These are phyloP conservation scores for Pseudocercospora macadamiae DNA, from an alignment of 2,329 filamentous ascomycete species.

Conservation along the genomic window DNA sequence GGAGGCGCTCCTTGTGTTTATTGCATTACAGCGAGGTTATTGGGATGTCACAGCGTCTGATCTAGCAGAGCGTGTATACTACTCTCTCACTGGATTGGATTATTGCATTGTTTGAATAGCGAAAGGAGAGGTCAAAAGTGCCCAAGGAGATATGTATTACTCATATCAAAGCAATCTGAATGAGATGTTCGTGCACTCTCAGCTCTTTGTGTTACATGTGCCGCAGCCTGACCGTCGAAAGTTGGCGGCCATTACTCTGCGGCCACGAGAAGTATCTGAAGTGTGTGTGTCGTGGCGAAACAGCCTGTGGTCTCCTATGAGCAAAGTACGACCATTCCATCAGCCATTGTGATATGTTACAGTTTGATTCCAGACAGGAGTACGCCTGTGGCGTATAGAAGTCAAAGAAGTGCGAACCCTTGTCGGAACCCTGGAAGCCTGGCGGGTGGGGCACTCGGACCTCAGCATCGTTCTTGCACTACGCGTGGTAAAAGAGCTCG, in stretches of 20 bases:
- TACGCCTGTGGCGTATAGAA: not conserved
- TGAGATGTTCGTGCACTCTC: not conserved
- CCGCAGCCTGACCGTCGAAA: not conserved
- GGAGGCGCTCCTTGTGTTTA: not conserved
- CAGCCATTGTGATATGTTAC: not conserved
- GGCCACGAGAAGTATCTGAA: too few species aligned
- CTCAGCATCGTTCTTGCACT: not conserved
- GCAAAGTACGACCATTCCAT: not conserved
- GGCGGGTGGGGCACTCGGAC: constrained; percentile 6
- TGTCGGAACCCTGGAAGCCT: not conserved
- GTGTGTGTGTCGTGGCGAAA: too few species aligned
- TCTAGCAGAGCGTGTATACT: constrained; percentile 6
- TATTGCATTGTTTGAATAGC: constrained; percentile 8
- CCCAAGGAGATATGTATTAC: not conserved
- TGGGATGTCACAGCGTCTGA: constrained; percentile 2
- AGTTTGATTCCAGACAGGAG: not conserved
- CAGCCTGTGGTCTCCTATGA: not conserved
- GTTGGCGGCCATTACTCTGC: not conserved
- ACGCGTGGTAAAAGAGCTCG: not conserved
- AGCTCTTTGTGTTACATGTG: not conserved
- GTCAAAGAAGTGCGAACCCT: not conserved
- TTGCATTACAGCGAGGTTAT: constrained; percentile 6
- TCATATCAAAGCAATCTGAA: not conserved
- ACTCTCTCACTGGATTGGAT: constrained; percentile 7
- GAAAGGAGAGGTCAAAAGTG: not conserved